Evolutionary conservation across 495 filamentous ascomycete species (phyloP), one percentile per base, ranked within the genome.

Genomic region (Annulohypoxylon maeteangense): DNA sequence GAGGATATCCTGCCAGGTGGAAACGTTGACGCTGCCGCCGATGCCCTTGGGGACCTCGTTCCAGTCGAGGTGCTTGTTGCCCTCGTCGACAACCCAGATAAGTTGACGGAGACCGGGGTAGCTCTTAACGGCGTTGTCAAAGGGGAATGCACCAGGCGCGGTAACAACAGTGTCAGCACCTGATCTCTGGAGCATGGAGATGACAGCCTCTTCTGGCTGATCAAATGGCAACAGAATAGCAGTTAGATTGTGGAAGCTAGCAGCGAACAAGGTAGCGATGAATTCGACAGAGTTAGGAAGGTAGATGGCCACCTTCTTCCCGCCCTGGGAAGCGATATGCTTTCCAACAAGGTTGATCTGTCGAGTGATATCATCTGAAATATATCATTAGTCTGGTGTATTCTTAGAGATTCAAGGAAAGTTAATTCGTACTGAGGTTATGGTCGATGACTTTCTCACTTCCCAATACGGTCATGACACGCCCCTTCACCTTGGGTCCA

Each of bases 251-350:
- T 96, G 94, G 79, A 97, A 98, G 23, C 93, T 88, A 69, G 91
- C 88, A 29, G 87, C 85, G 65, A 87, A 87, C 10, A 87, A 83
- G 3, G 79, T 76, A n/a, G 74, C 88, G 45, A 99, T 82, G 55
- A 96, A 88, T 79, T 98, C 95, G 74, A 97, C 84, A 48, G 93
- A 96, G 82, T 99, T 98, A 2, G 94, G 93, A 25, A 98, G 87
- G 78, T 95, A 96, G 68, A 99, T 86, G 23, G 93, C 95, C 25
- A 98, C 92, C 34, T 88, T 90, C 76, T 90, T 90, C n/a, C 86
- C 90, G 14, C 88, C 87, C 65, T 90, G 85, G 66, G 89, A 85
- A 36, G 78, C 71, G 45, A 98, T 81, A 68, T 94, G 85, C 67
- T 88, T 83, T 65, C 95, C 95, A 65, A 98, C 89, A 7, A 96